phyloP scores from a whole-genome alignment of 2,329 filamentous ascomycete genomes.

The Apiospora pterosperma region DNA sequence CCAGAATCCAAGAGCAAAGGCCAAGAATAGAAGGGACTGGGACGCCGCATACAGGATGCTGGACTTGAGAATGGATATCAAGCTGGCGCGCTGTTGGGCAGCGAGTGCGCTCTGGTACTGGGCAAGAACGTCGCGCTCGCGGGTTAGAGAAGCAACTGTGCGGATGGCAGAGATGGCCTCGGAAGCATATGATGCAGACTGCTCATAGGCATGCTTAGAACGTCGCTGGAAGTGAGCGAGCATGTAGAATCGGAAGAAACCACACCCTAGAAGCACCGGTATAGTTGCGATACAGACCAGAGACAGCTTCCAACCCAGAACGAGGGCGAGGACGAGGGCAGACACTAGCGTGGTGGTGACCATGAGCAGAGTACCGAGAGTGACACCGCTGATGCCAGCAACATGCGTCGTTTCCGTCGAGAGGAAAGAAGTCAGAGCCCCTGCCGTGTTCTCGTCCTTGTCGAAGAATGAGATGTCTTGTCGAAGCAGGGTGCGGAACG shows the following conservation, averaged over 20 bases:
- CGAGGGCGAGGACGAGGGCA: slow-evolving; percentile 66
- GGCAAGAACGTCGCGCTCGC: slow-evolving; percentile 75
- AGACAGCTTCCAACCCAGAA: slow-evolving; percentile 83
- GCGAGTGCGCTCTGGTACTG: slow-evolving; percentile 68
- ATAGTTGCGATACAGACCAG: slow-evolving; percentile 78
- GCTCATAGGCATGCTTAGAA: slow-evolving; percentile 75
- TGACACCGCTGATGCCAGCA: slow-evolving; percentile 82
- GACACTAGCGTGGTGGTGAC: slow-evolving; percentile 76
- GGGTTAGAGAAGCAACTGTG: slow-evolving; percentile 86
- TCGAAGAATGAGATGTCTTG: slow-evolving; percentile 95
- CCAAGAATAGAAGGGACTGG: slow-evolving; percentile 80
- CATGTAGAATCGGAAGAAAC: slow-evolving; percentile 87
- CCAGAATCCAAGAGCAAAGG: slow-evolving; percentile 88
- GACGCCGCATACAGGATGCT: slow-evolving; percentile 78
- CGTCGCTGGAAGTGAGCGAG: slow-evolving; percentile 75
- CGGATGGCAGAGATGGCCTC: slow-evolving; percentile 93
- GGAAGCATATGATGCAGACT: slow-evolving; percentile 82
- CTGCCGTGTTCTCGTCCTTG: slow-evolving; percentile 81
- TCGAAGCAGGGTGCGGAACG: slow-evolving; percentile 84
- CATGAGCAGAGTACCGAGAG: slow-evolving; percentile 80
- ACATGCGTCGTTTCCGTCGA: slow-evolving; percentile 88
- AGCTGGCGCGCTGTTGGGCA: slow-evolving; percentile 61
- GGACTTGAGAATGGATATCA: slow-evolving; percentile 72
- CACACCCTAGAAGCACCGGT: slow-evolving; percentile 72
- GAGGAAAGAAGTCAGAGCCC: slow-evolving; percentile 82